Percentiles rank a stretch among this genome's conserved stretches.
phyloP scores from a whole-genome alignment of 768 basidiomycete genomes.

The Punctularia strigosozonata region DNA sequence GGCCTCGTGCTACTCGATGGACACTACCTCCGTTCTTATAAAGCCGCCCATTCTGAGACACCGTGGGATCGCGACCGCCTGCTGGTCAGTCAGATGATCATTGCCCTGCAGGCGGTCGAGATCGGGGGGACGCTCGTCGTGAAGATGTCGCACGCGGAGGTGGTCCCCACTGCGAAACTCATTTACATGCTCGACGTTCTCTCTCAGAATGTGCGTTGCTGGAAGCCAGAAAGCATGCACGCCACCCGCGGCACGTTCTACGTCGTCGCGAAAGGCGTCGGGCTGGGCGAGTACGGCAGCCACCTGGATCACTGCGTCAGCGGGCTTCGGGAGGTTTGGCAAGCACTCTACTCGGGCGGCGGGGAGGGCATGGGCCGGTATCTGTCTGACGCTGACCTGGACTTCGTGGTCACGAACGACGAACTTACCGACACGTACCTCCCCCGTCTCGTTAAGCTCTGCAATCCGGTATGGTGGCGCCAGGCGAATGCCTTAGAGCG shows the following conservation, averaged over 20 bases:
- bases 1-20: slow-evolving; percentile 22
- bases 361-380: slow-evolving; percentile 8
- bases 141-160: slow-evolving; percentile 20
- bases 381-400: slow-evolving; percentile 13
- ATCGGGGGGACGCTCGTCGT: slow-evolving; percentile 19
- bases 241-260: slow-evolving; percentile 20
- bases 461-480: slow-evolving; percentile 14
- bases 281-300: slow-evolving; percentile 7
- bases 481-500: slow-evolving; percentile 13
- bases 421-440: slow-evolving; percentile 11
- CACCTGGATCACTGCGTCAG: slow-evolving; percentile 5
- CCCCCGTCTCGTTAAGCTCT: slow-evolving; percentile 14
- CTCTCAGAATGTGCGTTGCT: slow-evolving; percentile 11
- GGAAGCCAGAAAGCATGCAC: slow-evolving; percentile 21
- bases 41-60: neutral
- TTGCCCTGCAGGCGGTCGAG: slow-evolving; percentile 14
- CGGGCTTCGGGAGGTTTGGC: slow-evolving; percentile 16
- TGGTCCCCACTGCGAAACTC: slow-evolving; percentile 15
- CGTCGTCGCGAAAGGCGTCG: slow-evolving; percentile 18
- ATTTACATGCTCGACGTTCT: slow-evolving; percentile 19
- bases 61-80: slow-evolving; percentile 13
- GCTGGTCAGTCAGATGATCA: slow-evolving; percentile 19
- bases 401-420: slow-evolving; percentile 15
- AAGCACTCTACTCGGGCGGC: slow-evolving; percentile 14
- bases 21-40: slow-evolving; percentile 17